Evolutionary conservation across 140 eudicot genomes (phyloP), one percentile per base, ranked within the genome.

Genomic region (Anethum foeniculum): DNA sequence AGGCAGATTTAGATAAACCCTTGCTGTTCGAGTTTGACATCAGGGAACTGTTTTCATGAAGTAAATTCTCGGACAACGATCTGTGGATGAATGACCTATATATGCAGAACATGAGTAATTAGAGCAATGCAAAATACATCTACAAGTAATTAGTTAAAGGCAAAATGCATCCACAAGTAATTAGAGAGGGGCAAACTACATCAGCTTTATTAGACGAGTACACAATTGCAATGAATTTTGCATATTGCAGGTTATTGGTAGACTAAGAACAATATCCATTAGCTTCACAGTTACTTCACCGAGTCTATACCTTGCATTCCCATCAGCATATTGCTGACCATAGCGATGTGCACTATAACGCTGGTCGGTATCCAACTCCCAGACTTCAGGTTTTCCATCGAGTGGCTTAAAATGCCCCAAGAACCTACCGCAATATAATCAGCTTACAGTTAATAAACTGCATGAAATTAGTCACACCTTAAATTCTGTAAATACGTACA

Each of bases 401-500:
- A 83, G 89, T 52, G 97, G 94, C 83, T 86, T 90, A 81, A 93
- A 89, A 85, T 90, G 76, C 77, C 97, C 97, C 88, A 93, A 80
- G 81, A 93, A 91, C 80, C 96, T 90, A 88, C 84, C 41, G 79
- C 52, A 74, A 84, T 19, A 83, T 49, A 68, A 81, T 71, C 75
- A 75, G 34, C 73, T 39, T 23, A 25, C 62, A 44, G 25, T 84
- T 81, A 81, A 79, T 47, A 1, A 28, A 44, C 30, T 25, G 77
- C 48, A 4, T 41, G 47, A 21, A 44, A 14, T 28, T 30, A 64
- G 30, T 79, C 3, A 67, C 64, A 25, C 23, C 21, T 43, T 14
- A 13, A 75, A 74, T 80, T 77, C 14, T 43, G 41, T 32, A 69
- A 41, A 7, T 3, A 85, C 98, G 80, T 84, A 93, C 96, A 93